Conservation (phyloP, 345 rosid genomes). For the Ceriops decandra region DNA sequence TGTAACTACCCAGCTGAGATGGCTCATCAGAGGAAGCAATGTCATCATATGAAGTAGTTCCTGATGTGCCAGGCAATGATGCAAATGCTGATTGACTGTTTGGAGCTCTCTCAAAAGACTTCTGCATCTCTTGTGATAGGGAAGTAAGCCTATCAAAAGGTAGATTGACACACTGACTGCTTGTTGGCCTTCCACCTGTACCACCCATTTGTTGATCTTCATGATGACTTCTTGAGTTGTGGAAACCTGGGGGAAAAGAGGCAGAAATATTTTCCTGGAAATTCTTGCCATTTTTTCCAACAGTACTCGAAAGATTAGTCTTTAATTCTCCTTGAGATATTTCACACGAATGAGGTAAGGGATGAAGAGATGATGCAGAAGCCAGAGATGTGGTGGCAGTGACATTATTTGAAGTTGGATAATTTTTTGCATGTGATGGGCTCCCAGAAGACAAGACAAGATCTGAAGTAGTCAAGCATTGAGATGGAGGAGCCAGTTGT, state of each 20-base stretch:
- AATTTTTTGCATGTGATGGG: slow-evolving; percentile 28
- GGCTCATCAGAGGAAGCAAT: slow-evolving; percentile 37
- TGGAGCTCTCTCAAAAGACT: slow-evolving; percentile 43
- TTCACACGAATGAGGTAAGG: slow-evolving; percentile 36
- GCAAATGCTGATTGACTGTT: slow-evolving; percentile 37
- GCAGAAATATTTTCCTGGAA: slow-evolving; percentile 28
- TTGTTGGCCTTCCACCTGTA: slow-evolving; percentile 33
- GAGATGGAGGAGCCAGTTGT: slow-evolving; percentile 81
- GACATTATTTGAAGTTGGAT: slow-evolving; percentile 26
- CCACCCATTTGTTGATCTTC: slow-evolving; percentile 38
- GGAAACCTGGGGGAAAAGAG: slow-evolving; percentile 41
- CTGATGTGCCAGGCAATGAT: slow-evolving; percentile 20
- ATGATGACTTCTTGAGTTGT: slow-evolving; percentile 42
- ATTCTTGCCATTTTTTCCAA: slow-evolving; percentile 36
- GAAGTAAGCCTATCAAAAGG: slow-evolving; percentile 38
- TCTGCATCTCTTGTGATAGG: slow-evolving; percentile 34
- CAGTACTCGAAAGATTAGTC: slow-evolving; percentile 27
- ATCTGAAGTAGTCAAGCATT: slow-evolving; percentile 40
- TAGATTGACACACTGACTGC: slow-evolving; percentile 28
- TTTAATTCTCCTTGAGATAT: slow-evolving; percentile 37
- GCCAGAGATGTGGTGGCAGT: slow-evolving; percentile 44
- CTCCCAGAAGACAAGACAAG: slow-evolving; percentile 35
- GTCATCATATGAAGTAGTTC: slow-evolving; percentile 21
- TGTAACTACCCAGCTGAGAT: slow-evolving; percentile 24
- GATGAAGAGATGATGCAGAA: slow-evolving; percentile 42